Evolutionary conservation across 1,139 yeast genomes (phyloP), one percentile per base, ranked within the genome.

Genomic region (Candida mesenterica): DNA sequence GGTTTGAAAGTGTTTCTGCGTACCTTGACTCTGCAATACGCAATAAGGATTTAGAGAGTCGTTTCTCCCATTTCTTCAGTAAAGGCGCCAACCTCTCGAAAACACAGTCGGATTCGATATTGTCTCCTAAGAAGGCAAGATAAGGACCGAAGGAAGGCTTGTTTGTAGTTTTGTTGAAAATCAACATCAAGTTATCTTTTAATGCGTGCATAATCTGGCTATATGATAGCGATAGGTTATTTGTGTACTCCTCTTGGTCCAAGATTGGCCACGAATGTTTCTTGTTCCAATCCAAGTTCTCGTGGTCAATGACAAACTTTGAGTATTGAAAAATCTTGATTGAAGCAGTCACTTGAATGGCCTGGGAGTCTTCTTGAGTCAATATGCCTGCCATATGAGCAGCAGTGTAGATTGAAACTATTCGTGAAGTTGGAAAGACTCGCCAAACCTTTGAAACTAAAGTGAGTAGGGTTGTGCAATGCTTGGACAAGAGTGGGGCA

Each of bases 131-230:
- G 25, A 80, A 67, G 26, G 58, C 49, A 33, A 82, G 53, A 28
- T 65, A 59, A 0, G 85, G 81, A 0, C 79, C 79, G 46, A 85
- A 77, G 45, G 74, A 77, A 0, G 94, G 90, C 39, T 77, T 75
- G 24, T 34, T 22, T 2, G 71, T 63, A 0, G 62, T 52, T 30
- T 55, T 59, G 22, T 70, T 72, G 46, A 75, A 79, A 1, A 85
- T 60, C 15, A 62, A 62, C 14, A 61, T 55, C 23, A 84, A 48
- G 4, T 63, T 53, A 22, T 64, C 71, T 37, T 71, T 70, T 10
- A 84, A 57, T 4, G 75, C 61, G 27, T 60, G 58, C 52, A 82
- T 65, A 4, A 73, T 59, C 32, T 72, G 70, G 33, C 67, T 67
- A 41, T 77, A 79, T 2, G 80, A 61, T 26, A 61, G 59, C 10